These are phyloP conservation scores for Phytophthora sp. DNA, from an alignment of 352 stramenopile genomes.

Conservation along the genomic window DNA sequence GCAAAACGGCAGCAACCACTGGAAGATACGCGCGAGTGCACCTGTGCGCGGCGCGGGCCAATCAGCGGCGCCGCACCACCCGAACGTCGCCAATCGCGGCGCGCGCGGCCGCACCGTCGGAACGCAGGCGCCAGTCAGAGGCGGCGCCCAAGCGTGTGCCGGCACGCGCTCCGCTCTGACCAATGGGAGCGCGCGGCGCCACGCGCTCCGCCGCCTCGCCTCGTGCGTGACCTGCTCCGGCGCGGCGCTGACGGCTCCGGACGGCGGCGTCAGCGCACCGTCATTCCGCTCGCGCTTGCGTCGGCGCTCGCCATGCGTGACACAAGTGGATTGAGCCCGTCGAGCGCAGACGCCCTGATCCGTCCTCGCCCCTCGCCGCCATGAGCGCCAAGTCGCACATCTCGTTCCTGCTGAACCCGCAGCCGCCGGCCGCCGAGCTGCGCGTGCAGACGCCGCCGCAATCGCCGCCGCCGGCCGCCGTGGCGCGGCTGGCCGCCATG, in stretches of 20 bases:
- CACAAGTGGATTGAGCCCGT: constrained; percentile 15
- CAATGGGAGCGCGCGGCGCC: constrained; percentile 9
- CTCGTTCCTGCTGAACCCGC: constrained; percentile 53
- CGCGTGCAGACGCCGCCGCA: constrained; percentile 4
- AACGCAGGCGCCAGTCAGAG: constrained; percentile 19
- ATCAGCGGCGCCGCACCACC: constrained; percentile 1
- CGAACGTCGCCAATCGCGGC: constrained; percentile 8
- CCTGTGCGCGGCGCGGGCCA: too few species aligned
- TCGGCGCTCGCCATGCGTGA: too few species aligned
- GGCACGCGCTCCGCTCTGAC: constrained; percentile 1
- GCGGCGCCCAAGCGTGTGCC: constrained; percentile 5
- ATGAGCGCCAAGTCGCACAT: constrained; percentile 52
- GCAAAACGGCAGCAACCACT: too few species aligned
- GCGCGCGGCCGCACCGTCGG: constrained; percentile 8
- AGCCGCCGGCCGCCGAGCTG: not conserved
- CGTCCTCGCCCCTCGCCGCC: too few species aligned
- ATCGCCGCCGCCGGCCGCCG: constrained; percentile 22
- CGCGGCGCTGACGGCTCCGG: too few species aligned
- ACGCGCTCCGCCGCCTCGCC: constrained; percentile 16
- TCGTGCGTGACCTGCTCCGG: too few species aligned
- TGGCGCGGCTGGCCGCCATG: constrained; percentile 25
- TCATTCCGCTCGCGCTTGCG: too few species aligned
- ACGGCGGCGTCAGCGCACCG: not conserved
- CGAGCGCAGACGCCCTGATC: constrained; percentile 10
- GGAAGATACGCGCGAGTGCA: too few species aligned